Evolutionary conservation across 192 early-diverging fungal genomes (phyloP).

Genomic region (Dimargaris verticillata): DNA sequence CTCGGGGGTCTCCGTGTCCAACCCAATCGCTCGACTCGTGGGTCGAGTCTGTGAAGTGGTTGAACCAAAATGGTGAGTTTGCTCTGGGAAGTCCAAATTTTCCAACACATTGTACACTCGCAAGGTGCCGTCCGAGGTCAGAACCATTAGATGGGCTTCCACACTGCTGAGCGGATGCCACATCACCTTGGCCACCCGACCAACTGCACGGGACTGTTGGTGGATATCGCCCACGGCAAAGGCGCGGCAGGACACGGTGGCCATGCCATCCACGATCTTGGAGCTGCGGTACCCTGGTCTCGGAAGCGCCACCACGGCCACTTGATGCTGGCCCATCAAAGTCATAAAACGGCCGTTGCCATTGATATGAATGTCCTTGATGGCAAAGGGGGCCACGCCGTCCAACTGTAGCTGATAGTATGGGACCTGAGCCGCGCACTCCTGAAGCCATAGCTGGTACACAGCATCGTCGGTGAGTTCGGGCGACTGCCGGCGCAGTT

Average conservation of each 20-base stretch:
- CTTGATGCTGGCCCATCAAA: conserved; percentile 35
- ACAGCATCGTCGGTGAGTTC: background rate
- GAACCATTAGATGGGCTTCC: conserved; percentile 49
- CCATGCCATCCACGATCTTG: conserved; percentile 15
- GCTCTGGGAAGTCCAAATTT: conserved; percentile 47
- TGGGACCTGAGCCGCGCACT: background rate
- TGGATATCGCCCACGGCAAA: background rate
- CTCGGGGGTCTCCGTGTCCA: conserved; percentile 15
- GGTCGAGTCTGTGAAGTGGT: background rate
- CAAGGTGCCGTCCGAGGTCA: conserved; percentile 44
- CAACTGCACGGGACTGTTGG: conserved; percentile 10
- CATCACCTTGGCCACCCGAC: conserved; percentile 41
- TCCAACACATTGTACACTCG: conserved; percentile 53
- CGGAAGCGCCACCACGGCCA: conserved; percentile 41
- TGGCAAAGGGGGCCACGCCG: conserved; percentile 28
- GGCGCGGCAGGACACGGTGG: background rate
- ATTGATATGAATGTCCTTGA: conserved; percentile 33
- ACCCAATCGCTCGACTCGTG: background rate
- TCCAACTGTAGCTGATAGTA: background rate
- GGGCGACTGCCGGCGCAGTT: background rate
- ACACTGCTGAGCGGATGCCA: conserved; percentile 69
- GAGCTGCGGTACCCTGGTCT: conserved; percentile 27
- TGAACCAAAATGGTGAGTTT: conserved; percentile 33
- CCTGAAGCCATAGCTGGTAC: background rate
- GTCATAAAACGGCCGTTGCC: conserved; percentile 40